A percentile compares a stretch with the other conserved stretches of the same genome.
phyloP scores from a whole-genome alignment of 495 filamentous ascomycete genomes.

The Schizothecium vesticola region DNA sequence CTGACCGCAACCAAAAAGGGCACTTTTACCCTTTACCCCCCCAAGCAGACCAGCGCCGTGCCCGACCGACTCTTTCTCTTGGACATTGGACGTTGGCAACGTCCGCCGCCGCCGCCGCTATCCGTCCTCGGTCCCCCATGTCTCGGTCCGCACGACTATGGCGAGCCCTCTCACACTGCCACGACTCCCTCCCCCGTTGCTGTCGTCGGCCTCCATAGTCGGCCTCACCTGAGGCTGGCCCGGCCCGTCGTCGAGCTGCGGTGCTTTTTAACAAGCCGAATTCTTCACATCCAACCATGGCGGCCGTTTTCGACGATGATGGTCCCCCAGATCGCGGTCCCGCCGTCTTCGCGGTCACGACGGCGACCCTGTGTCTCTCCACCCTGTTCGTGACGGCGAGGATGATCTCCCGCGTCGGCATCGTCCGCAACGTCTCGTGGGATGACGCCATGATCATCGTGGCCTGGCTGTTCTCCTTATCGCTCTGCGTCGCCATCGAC shows the following conservation, averaged over 20 bases:
- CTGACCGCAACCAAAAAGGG: too few relatives aligned
- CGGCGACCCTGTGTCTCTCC: conserved; percentile 59
- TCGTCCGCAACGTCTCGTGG: conserved; percentile 61
- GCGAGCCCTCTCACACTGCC: neutral
- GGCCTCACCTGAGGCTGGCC: conserved; percentile 1
- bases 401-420: conserved; percentile 63
- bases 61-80: too few relatives aligned
- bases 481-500: conserved; percentile 70
- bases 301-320: neutral
- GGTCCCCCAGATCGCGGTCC: conserved; percentile 53
- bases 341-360: conserved; percentile 68
- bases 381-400: conserved; percentile 67
- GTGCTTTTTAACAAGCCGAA: too few relatives aligned
- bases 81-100: too few relatives aligned
- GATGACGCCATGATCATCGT: conserved; percentile 83
- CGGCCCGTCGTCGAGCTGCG: neutral
- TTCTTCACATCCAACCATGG: conserved; percentile 3
- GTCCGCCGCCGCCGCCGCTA: neutral
- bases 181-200: neutral
- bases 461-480: conserved; percentile 80
- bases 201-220: neutral
- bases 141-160: conserved; percentile 1
- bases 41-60: too few relatives aligned
- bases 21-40: too few relatives aligned
- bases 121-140: neutral